These are phyloP conservation scores for Salix koriyanagi DNA, from an alignment of 345 rosid species.

Conservation along the genomic window DNA sequence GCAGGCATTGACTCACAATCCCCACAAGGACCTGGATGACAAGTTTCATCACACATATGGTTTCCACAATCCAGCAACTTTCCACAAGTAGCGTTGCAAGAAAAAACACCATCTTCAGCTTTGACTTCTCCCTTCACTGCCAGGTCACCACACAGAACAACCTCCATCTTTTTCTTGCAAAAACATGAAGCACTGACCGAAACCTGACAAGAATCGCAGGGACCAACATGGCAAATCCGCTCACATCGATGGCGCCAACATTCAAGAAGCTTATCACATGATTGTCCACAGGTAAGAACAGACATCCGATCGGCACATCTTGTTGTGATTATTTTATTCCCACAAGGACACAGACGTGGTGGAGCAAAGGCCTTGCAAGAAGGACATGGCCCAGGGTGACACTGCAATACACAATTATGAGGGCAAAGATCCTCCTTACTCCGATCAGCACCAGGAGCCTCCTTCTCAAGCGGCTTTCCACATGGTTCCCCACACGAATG, in stretches of 20 bases:
- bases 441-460: constrained; percentile 25
- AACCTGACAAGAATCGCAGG: constrained; percentile 74
- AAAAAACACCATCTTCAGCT: constrained; percentile 68
- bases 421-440: constrained; percentile 69
- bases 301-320: constrained; percentile 82
- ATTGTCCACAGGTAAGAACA: constrained; percentile 69
- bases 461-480: constrained; percentile 83
- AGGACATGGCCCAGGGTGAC: constrained; percentile 99
- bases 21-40: constrained; percentile 89
- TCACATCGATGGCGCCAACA: constrained; percentile 78
- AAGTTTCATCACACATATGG: constrained; percentile 57
- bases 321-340: constrained; percentile 71
- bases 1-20: constrained; percentile 67
- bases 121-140: constrained; percentile 71
- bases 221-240: constrained; percentile 70
- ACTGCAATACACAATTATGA: constrained; percentile 89
- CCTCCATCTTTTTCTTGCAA: constrained; percentile 72
- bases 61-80: constrained; percentile 63
- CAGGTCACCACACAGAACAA: constrained; percentile 76
- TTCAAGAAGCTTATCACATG: constrained; percentile 66
- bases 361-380: constrained; percentile 97
- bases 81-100: constrained; percentile 61
- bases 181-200: constrained; percentile 69
- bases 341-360: constrained; percentile 74
- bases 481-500: constrained; percentile 98